Evolutionary conservation across 192 early-diverging fungal genomes (phyloP).

Genomic region (Polychytrium aggregatum): DNA sequence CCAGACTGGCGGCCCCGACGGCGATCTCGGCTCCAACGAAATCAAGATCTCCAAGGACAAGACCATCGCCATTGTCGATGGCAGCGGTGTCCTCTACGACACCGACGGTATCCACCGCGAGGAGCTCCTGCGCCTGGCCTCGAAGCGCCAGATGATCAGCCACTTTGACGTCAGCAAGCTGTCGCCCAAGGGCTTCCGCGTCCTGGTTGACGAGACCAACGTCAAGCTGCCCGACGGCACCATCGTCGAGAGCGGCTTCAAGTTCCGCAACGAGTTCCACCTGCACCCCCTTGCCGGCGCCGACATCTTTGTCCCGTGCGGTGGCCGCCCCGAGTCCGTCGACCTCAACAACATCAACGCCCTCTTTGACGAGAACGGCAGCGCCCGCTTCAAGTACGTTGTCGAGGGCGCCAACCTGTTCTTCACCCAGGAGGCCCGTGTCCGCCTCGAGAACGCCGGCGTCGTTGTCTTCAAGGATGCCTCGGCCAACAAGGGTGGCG

Average conservation of each 20-base stretch:
- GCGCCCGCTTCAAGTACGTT: constrained; percentile 94
- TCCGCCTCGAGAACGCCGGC: constrained; percentile 89
- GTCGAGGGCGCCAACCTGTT: constrained; percentile 99
- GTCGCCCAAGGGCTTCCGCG: constrained; percentile 74
- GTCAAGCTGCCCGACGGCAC: constrained; percentile 81
- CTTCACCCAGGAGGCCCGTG: constrained; percentile 93
- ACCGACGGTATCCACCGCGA: constrained; percentile 80
- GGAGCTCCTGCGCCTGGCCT: constrained; percentile 78
- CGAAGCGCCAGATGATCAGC: constrained; percentile 74
- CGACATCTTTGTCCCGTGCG: constrained; percentile 96
- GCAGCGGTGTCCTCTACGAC: constrained; percentile 90
- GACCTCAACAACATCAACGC: constrained; percentile 79
- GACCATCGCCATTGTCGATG: constrained; percentile 92
- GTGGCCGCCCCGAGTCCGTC: constrained; percentile 94
- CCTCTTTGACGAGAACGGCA: constrained; percentile 69
- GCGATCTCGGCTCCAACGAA: constrained; percentile 97
- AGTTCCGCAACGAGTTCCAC: constrained; percentile 98
- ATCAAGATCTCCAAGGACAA: constrained; percentile 97
- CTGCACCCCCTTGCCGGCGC: constrained; percentile 66
- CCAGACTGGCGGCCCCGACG: constrained; percentile 97
- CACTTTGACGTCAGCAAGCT: constrained; percentile 82
- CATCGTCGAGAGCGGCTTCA: constrained; percentile 74
- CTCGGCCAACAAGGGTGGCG: constrained; percentile 99
- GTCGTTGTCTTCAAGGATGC: constrained; percentile 96
- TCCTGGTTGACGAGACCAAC: constrained; percentile 88